Evolutionary conservation across 1,139 yeast genomes (phyloP).

Genomic region (Petasospora rhodanensis): DNA sequence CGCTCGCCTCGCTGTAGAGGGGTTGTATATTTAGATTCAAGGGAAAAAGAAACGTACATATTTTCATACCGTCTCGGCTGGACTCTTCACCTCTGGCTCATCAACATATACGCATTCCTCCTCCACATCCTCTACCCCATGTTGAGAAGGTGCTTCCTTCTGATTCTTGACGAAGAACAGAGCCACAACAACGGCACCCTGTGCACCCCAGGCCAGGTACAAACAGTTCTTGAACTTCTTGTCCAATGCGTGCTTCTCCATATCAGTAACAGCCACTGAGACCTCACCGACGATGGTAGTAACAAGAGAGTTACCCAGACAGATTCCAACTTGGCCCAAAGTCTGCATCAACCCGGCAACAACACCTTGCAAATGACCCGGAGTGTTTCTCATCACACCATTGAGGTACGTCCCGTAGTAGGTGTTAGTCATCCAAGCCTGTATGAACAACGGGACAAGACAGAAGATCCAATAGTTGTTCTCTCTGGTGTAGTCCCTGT

Average conservation of each 20-base stretch:
- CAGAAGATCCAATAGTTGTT: conserved; percentile 29
- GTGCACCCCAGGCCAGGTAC: background rate
- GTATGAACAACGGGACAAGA: conserved; percentile 17
- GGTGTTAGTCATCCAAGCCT: conserved; percentile 19
- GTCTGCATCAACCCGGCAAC: conserved; percentile 31
- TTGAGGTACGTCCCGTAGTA: conserved; percentile 11
- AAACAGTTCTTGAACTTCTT: background rate
- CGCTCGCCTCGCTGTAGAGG: conserved; percentile 58
- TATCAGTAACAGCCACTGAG: background rate
- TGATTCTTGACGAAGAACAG: conserved; percentile 1
- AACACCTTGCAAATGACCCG: conserved; percentile 29
- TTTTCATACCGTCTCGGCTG: too few species aligned
- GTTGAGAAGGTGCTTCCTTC: too few species aligned
- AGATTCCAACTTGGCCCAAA: conserved; percentile 26
- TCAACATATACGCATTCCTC: too few species aligned
- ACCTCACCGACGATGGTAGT: conserved; percentile 18
- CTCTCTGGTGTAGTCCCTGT: conserved; percentile 14
- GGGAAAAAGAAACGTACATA: too few species aligned
- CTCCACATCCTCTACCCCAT: too few species aligned
- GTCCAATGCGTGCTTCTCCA: background rate
- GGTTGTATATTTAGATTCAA: too few species aligned
- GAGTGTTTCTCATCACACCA: conserved; percentile 27
- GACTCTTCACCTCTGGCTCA: too few species aligned
- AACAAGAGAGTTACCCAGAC: conserved; percentile 15
- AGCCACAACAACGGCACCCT: background rate